Base-by-base conservation (phyloP, 2,329 filamentous ascomycete species). In the Penicillium vulpinum region DNA sequence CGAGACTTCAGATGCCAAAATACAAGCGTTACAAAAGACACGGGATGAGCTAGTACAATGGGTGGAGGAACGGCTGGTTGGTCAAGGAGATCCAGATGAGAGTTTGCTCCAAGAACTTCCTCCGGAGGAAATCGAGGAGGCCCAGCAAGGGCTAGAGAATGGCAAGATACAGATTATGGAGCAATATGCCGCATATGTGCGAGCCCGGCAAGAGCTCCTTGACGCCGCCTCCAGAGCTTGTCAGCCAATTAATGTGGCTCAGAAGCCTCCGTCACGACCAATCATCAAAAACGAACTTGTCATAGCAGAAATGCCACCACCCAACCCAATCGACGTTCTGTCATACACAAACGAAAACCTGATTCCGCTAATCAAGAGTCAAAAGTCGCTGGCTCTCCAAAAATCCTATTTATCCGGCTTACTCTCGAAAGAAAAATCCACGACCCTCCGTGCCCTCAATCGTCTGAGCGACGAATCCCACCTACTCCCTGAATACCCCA, bases 21-120 rank as follows among this genome's bases (percentile, higher is more conserved):
- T 76, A 0, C 59, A 62, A 46, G 78, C 78, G 4, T 67, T 83
- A 26, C 71, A 77, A 49, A 68, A 69, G 36, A 80, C 78, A 13
- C 74, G 80, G 43, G 74, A 81, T 56, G 79, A 81, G 57, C 68
- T 83, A 41, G 74, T 82, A 5, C 71, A 76, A 43, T 83, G 81
- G 81, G 74, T 83, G 7, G 80, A 83, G 62, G 73, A 75, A 39
- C 79, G 80, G 41, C 62, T 83, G 44, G 71, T 76, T 18, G 77
- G 61, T 16, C 68, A 69, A 43, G 68, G 64, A 5, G 67, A 67
- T 48, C 63, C 63, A 5, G 72, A 74, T 24, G 68, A 69, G 35
- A 65, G 56, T 26, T 55, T 64, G 28, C 54, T 68, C 2, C 63
- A 68, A 24, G 67, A 71, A n/a, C 53, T 71, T 6, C 58, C 64